Evolutionary conservation across 805 yeast species (phyloP), one percentile per base, ranked within the genome.

Genomic region (Pichia membranifaciens): DNA sequence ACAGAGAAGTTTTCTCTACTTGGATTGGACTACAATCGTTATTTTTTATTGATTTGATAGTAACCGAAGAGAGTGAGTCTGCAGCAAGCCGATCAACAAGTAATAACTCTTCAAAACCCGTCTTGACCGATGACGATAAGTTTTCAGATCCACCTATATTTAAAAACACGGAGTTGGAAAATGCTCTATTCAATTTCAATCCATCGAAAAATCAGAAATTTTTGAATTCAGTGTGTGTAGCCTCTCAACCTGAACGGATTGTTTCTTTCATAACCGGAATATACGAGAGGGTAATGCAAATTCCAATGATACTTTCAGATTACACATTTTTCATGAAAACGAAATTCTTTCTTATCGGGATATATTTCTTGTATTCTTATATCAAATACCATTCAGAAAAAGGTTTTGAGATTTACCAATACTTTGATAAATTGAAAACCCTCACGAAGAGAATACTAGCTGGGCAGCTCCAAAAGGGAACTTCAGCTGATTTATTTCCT

Each of bases 311-410:
- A 17, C 15, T 25, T 17, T 25, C 42, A 12, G 41, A 44, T 22
- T 48, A 48, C 29, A 44, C 18, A n/a, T 48, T 48, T 32, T 48
- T 48, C 23, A 45, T 44, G 22, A 48, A 32, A 31, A 37, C 48
- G 9, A 48, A 48, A 41, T 17, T 44, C 3, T 38, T 32, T 13
- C 13, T 48, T 13, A 37, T 48, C 8, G 15, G 21, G 6, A 44
- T 48, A 16, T 48, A 43, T 25, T 48, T 44, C 17, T 12, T 44
- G 3, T 38, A 48, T 18, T 38, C 41, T n/a, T 43, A 43, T 31
- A 34, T 48, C n/a, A 39, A 48, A 3, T 10, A 23, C 2, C 20
- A 33, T 9, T 23, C 15, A 16, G 41, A 34, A 12, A 5, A 20
- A 12, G 32, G 20, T 9, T 39, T 43, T 15, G 21, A 13, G 8